phyloP scores from a whole-genome alignment of 1,139 yeast species.

The Taiozyma sp. region DNA sequence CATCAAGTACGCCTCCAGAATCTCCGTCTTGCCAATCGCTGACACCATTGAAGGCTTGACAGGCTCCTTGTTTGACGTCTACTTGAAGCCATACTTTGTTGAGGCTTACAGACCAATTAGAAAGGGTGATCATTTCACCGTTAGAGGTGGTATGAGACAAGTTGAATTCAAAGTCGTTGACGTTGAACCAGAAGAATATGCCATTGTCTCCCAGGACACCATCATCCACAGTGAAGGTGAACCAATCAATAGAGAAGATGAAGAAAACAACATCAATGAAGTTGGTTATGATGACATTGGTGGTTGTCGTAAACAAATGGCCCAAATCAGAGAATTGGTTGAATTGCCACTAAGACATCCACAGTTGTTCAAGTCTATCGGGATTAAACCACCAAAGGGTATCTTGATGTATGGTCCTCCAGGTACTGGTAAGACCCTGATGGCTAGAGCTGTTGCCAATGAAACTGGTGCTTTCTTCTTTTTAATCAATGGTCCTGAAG shows the following conservation, averaged over 20 bases:
- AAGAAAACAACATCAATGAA: conserved; percentile 91
- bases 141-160: conserved; percentile 98
- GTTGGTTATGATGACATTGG: conserved; percentile 99
- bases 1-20: conserved; percentile 89
- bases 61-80: conserved; percentile 95
- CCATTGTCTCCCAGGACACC: conserved; percentile 98
- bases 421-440: conserved; percentile 97
- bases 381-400: conserved; percentile 97
- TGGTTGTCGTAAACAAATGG: conserved; percentile 98
- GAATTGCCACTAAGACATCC: conserved; percentile 97
- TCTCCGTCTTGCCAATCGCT: conserved; percentile 95
- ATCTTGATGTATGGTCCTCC: conserved; percentile 98
- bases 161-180: conserved; percentile 98
- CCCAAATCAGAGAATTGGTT: conserved; percentile 95
- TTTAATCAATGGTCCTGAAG: conserved; percentile 98
- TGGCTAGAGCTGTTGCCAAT: conserved; percentile 99
- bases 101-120: conserved; percentile 99
- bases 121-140: conserved; percentile 94
- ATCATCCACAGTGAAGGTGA: conserved; percentile 99
- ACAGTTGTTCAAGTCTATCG: conserved; percentile 91
- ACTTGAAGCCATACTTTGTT: conserved; percentile 95
- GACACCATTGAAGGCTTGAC: conserved; percentile 98
- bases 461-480: conserved; percentile 99
- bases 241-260: conserved; percentile 98
- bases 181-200: conserved; percentile 95